Percentiles rank a stretch among this genome's conserved stretches.
Conservation (phyloP, 2,329 filamentous ascomycete genomes). For the Corynespora cassiicola region DNA sequence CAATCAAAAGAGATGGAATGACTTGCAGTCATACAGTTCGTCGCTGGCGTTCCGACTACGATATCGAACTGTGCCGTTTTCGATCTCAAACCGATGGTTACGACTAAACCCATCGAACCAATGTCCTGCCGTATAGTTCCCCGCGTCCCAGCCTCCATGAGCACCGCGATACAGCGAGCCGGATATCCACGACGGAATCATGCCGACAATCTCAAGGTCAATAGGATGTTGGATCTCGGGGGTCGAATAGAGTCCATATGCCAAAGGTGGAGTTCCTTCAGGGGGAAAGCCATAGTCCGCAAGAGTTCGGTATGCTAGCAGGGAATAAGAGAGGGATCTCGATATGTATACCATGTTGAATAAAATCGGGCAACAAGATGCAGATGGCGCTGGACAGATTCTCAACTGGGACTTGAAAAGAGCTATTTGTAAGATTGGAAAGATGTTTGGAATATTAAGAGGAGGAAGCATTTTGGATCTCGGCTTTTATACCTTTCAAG, state of each 20-base stretch:
- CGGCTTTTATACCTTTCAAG: too few relatives aligned
- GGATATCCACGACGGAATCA: constrained; percentile 8
- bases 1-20: neutral
- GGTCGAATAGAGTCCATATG: constrained; percentile 9
- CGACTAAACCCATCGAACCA: constrained; percentile 15
- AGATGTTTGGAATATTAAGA: too few relatives aligned
- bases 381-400: too few relatives aligned
- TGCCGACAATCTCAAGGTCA: constrained; percentile 7
- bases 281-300: constrained; percentile 7
- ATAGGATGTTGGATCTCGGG: constrained; percentile 6
- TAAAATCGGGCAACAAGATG: too few relatives aligned
- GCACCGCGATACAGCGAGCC: constrained; percentile 11
- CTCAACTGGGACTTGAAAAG: too few relatives aligned
- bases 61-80: constrained; percentile 7
- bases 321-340: too few relatives aligned
- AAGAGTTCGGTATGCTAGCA: too few relatives aligned
- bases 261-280: constrained; percentile 6
- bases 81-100: constrained; percentile 12
- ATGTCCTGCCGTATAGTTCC: constrained; percentile 10
- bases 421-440: too few relatives aligned
- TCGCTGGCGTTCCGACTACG: constrained; percentile 8
- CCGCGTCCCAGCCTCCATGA: constrained; percentile 12
- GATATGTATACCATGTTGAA: too few relatives aligned
- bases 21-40: constrained; percentile 10
- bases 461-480: too few relatives aligned